Evolutionary conservation across 176 grass and related monocot species (phyloP).

Genomic region (Zizania latifolia): DNA sequence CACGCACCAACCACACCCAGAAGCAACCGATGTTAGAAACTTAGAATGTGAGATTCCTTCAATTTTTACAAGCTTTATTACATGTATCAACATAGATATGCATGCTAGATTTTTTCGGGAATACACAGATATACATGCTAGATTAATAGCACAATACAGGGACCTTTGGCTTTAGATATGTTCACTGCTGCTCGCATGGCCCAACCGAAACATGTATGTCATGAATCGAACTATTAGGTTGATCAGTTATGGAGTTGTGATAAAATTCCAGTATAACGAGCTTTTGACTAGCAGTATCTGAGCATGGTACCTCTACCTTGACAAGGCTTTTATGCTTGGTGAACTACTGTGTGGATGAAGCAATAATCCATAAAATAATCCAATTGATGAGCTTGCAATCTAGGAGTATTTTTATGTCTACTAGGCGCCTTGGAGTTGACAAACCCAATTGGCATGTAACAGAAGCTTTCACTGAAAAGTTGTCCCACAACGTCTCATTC

Average conservation of each 20-base stretch:
- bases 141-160: neutral
- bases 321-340: conserved; percentile 9
- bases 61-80: conserved; percentile 11
- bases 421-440: conserved; percentile 42
- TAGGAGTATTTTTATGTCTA: conserved; percentile 13
- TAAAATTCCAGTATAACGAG: neutral
- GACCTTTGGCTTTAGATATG: conserved; percentile 3
- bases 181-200: neutral
- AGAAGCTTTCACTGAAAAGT: neutral
- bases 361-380: conserved; percentile 30
- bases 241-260: neutral
- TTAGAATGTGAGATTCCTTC: neutral
- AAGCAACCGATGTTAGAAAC: too few species aligned
- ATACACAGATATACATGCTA: conserved; percentile 18
- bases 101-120: too few species aligned
- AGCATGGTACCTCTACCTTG: neutral
- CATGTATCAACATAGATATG: conserved; percentile 15
- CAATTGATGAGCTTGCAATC: conserved; percentile 28
- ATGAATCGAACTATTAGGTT: neutral
- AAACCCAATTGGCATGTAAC: conserved; percentile 40
- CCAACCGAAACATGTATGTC: neutral
- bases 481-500: conserved; percentile 3
- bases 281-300: neutral
- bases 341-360: conserved; percentile 27
- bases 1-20: neutral